Evolutionary conservation across 331 rosid genomes (phyloP), one percentile per base, ranked within the genome.

Genomic region (Stylosanthes scabra): DNA sequence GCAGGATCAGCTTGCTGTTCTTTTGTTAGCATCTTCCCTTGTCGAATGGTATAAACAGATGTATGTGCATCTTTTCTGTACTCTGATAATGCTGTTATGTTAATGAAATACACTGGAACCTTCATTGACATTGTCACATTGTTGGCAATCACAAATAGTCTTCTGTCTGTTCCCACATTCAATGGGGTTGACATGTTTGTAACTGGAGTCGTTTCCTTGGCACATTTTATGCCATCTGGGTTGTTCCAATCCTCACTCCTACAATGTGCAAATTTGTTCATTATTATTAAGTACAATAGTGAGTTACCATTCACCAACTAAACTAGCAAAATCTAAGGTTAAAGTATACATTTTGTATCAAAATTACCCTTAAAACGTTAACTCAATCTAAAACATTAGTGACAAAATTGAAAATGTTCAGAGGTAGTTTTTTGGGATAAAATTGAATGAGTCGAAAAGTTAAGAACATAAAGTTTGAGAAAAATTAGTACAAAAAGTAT

Each of bases 211-310:
- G 92, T 95, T 74, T 95, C 99, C 77, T 79, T 92, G 0, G 99
- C 99, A 64, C 99, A 95, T 65, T 95, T 95, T 79, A 88, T 90
- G 1, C 99, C 99, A 60, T 95, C 83, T 0, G 98, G 97, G 69
- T 92, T 95, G 89, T 87, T 72, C 99, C 99, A 95, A 31, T 92
- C 89, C 87, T 86, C 84, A 63, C 97, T 92, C 96, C 99, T 94
- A 13, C 55, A 55, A 27, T 14, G 58, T 42, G 55, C n/a, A 27
- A 68, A 67, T 34, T 34, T 34, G 6, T 34, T 34, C 39, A 34
- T 34, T 31, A 31, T 31, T n/a, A n/a, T n/a, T 20, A 20, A 20
- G 25, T 20, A 20, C 25, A 20, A 20, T 20, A 20, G 25, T 20
- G 25, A 20, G 25, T 20, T 34, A 34, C 6, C 6, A 34, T 34